Evolutionary conservation across 2,329 filamentous ascomycete species (phyloP), one percentile per base, ranked within the genome.

Genomic region (Monilinia polystroma): DNA sequence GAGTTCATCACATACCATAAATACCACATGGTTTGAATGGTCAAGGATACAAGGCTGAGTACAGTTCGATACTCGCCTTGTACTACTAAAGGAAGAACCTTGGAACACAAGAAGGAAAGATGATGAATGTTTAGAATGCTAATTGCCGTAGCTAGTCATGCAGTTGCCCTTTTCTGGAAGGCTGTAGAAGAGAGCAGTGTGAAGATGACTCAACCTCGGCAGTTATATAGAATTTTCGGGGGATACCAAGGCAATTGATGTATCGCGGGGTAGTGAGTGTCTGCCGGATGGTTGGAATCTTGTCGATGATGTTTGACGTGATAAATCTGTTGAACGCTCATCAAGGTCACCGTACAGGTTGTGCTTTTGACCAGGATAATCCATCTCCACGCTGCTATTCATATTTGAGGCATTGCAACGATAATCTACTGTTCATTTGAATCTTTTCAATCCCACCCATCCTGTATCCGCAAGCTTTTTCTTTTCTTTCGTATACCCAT

Each of bases 81-180:
- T 3, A 35, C 43, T 4, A 23, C 49, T 32, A 29, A 5, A 20
- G 29, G 29, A 35, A 23, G 29, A 16, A 26, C 12, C 1, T 38
- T 51, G n/a, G 58, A 29, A 26, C 47, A 26, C 45, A 51, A 23
- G 58, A 35, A 60, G 58, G 7, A 38, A 47, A 58, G 56, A 32
- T 47, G 56, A 60, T 6, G 32, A 35, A 35, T 51, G 58, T 38
- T 18, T 38, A 14, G 8, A 60, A 51, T 26, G 45, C 45, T 26
- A 2, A 51, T 51, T 51, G 58, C 58, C 58, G 58, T 60, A 10
- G 29, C 58, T 60, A 60, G 45, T 26, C 4, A 60, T 51, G 45
- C 58, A 23, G 51, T 23, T 26, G 14, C 23, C 45, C 45, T 60
- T 51, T 51, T 60, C 58, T 51, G 23, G 45, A 60, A 51, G 14